These are phyloP conservation scores for Aspergillus bertholletiae DNA, from an alignment of 495 filamentous ascomycete species.

Conservation along the genomic window DNA sequence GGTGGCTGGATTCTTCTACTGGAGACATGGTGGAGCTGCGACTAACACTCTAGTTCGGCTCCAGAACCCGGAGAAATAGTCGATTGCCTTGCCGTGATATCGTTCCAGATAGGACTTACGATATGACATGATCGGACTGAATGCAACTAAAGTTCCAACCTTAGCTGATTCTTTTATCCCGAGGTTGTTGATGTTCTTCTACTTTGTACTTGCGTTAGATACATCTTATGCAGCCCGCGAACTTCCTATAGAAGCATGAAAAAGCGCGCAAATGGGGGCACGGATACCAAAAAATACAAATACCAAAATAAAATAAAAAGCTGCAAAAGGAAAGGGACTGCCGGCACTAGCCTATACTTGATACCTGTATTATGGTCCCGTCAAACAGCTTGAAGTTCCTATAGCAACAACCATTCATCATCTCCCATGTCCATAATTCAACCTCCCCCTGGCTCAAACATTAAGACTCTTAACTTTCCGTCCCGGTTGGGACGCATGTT, in stretches of 20 bases:
- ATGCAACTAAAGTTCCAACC: background rate
- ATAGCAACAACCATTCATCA: slow-evolving; percentile 1
- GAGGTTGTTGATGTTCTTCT: background rate
- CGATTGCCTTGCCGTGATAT: slow-evolving; percentile 14
- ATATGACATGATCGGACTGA: slow-evolving; percentile 3
- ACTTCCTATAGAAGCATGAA: background rate
- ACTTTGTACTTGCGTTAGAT: background rate
- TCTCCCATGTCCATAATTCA: background rate
- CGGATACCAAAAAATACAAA: background rate
- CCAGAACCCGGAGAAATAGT: slow-evolving; percentile 16
- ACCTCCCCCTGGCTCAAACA: background rate
- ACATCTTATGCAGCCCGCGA: background rate
- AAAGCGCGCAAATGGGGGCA: background rate
- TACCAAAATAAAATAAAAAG: too few relatives aligned
- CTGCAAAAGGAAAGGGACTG: background rate
- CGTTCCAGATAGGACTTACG: slow-evolving; percentile 1
- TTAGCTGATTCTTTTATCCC: background rate
- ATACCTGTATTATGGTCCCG: background rate
- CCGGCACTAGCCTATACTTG: background rate
- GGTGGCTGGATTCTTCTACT: slow-evolving; percentile 12
- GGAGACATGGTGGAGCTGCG: slow-evolving; percentile 1
- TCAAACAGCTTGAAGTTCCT: slow-evolving; percentile 3
- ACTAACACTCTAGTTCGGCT: slow-evolving; percentile 8
- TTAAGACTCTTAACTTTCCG: background rate
- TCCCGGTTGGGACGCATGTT: background rate